phyloP scores from a whole-genome alignment of 495 filamentous ascomycete species.

The Penicillium ucsense region DNA sequence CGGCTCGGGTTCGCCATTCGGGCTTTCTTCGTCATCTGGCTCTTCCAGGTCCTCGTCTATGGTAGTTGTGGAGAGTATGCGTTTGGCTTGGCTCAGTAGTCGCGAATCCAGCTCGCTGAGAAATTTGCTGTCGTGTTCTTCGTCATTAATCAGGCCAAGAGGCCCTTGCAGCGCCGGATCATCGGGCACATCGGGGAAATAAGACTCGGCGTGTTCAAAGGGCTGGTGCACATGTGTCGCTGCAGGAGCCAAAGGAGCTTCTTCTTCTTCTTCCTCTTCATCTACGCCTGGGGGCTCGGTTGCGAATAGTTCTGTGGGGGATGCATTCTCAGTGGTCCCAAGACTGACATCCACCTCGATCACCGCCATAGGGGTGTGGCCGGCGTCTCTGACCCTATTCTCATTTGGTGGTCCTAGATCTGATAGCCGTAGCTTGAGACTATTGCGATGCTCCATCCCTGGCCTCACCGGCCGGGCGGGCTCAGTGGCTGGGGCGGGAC shows the following conservation, averaged over 20 bases:
- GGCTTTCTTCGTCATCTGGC: slow-evolving; percentile 17
- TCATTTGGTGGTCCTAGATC: slow-evolving; percentile 30
- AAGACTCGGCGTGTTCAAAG: slow-evolving; percentile 30
- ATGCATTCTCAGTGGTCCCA: slow-evolving; percentile 19
- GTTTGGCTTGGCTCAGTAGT: slow-evolving; percentile 31
- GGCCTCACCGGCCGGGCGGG: slow-evolving; percentile 18
- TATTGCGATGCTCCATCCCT: slow-evolving; percentile 22
- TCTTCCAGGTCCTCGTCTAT: slow-evolving; percentile 16
- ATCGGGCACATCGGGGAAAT: slow-evolving; percentile 34
- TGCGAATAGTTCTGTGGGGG: slow-evolving; percentile 12
- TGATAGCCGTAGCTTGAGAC: slow-evolving; percentile 33
- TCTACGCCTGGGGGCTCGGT: neutral
- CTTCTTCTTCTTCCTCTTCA: slow-evolving; percentile 8
- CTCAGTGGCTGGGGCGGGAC: slow-evolving; percentile 11
- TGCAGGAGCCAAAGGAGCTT: slow-evolving; percentile 22
- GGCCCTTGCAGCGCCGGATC: slow-evolving; percentile 39
- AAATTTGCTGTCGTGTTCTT: slow-evolving; percentile 33
- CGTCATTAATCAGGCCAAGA: slow-evolving; percentile 33
- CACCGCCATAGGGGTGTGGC: slow-evolving; percentile 40
- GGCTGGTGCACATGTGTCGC: slow-evolving; percentile 24
- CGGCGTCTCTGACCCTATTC: slow-evolving; percentile 33
- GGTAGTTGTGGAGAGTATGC: slow-evolving; percentile 13
- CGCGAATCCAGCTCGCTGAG: slow-evolving; percentile 33
- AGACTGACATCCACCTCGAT: slow-evolving; percentile 28
- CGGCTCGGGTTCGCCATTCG: slow-evolving; percentile 39